These are phyloP conservation scores for Penicillium glabrum DNA, from an alignment of 2,329 filamentous ascomycete genomes.

Conservation along the genomic window DNA sequence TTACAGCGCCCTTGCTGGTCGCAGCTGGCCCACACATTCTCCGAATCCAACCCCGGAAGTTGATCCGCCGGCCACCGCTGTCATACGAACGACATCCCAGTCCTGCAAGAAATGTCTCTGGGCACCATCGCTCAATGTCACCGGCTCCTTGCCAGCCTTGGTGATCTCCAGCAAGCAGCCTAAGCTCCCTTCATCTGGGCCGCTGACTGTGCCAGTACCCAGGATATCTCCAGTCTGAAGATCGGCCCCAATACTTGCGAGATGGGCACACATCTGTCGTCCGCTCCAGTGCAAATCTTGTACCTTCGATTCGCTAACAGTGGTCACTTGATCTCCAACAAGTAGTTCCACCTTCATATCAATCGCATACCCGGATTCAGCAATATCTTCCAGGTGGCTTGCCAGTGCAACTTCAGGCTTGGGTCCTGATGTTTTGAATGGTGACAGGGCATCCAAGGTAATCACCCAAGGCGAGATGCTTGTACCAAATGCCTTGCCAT, in stretches of 20 bases:
- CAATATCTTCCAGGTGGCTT: slow-evolving; percentile 19
- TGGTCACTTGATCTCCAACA: background rate
- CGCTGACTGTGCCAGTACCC: slow-evolving; percentile 34
- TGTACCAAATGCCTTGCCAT: slow-evolving; percentile 62
- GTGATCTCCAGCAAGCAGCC: slow-evolving; percentile 32
- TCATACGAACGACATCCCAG: slow-evolving; percentile 30
- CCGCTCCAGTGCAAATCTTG: slow-evolving; percentile 30
- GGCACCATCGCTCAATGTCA: slow-evolving; percentile 16
- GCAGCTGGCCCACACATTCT: slow-evolving; percentile 22
- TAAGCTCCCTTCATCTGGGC: slow-evolving; percentile 18
- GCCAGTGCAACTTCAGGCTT: slow-evolving; percentile 14
- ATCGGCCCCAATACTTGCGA: slow-evolving; percentile 28
- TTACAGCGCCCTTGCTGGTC: background rate
- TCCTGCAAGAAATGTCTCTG: slow-evolving; percentile 25
- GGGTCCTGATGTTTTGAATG: slow-evolving; percentile 20
- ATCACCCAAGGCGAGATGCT: slow-evolving; percentile 63
- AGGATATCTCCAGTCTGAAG: slow-evolving; percentile 32
- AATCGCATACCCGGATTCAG: slow-evolving; percentile 21
- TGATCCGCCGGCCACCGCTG: slow-evolving; percentile 22
- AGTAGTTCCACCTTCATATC: slow-evolving; percentile 22
- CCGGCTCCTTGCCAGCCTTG: slow-evolving; percentile 22
- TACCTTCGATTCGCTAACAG: slow-evolving; percentile 16
- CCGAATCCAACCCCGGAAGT: slow-evolving; percentile 31
- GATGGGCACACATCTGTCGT: slow-evolving; percentile 31
- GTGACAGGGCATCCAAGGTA: slow-evolving; percentile 58